Base-by-base conservation (phyloP, 345 rosid species). In the Mangifera indica region DNA sequence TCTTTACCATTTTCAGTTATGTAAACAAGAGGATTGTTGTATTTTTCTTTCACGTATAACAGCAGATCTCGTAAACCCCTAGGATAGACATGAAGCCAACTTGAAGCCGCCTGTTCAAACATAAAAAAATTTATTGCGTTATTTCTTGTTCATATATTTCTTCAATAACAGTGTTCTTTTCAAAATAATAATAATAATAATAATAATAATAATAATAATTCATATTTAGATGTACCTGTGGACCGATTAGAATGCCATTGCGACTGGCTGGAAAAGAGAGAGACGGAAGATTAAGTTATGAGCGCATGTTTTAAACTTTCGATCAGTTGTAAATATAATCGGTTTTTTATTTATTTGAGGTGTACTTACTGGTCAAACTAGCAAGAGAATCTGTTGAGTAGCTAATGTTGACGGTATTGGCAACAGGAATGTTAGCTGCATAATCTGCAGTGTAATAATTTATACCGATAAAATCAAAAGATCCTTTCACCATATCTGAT, bases 361-460 rank as follows among this genome's bases (percentile, higher is more conserved):
- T 46, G 4, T 46, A 42, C 71, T 45, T 59, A 77, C 81, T n/a
- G 0, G 78, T 58, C 7, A 49, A 32, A 53, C 42, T 77, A 45
- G 64, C 72, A 32, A 37, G 80, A 12, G 48, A 14, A 61, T 84
- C 85, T 3, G 82, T 61, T 24, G 66, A 57, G 48, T 74, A 79
- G 45, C 80, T 77, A 2, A 25, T 56, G 49, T 84, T 77, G 62
- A 71, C 4, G 24, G 20, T 9, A 65, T 48, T 57, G 21, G 54
- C 24, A 13, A 74, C 22, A 52, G 54, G 63, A 46, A 82, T 29
- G 17, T 76, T 26, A 42, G 2, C 17, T 7, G 69, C 86, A 34
- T 74, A 86, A 1, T 72, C 58, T 20, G 88, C 70, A 21, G 86
- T 84, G 75, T 88, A 88, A 56, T 84, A 88, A 80, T 88, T 86